Evolutionary conservation across 2,329 filamentous ascomycete genomes (phyloP).

Genomic region (Capronia epimyces): DNA sequence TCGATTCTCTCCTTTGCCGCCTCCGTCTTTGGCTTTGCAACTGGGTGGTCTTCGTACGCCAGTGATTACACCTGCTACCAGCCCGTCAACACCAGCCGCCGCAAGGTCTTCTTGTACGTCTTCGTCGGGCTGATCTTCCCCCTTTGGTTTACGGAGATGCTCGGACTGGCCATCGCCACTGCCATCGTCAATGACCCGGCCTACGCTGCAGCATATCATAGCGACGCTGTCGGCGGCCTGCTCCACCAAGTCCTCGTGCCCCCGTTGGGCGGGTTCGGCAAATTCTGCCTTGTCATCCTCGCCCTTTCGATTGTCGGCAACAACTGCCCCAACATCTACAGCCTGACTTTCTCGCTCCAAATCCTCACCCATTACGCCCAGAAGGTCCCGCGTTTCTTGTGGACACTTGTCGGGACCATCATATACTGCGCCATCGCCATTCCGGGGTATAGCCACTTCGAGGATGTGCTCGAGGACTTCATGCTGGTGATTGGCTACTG

Average conservation of each 20-base stretch:
- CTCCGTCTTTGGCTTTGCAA: conserved; percentile 62
- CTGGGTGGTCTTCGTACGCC: conserved; percentile 69
- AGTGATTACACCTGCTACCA: conserved; percentile 80
- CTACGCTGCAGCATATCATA: conserved; percentile 52
- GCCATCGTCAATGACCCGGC: conserved; percentile 53
- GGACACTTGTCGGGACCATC: conserved; percentile 46
- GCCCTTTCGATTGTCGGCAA: conserved; percentile 64
- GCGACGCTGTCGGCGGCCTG: conserved; percentile 60
- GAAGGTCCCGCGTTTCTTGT: conserved; percentile 41
- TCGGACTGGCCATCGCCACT: conserved; percentile 65
- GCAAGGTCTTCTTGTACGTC: conserved; percentile 63
- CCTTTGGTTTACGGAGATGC: conserved; percentile 67
- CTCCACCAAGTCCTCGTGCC: conserved; percentile 60
- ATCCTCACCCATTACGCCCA: conserved; percentile 54
- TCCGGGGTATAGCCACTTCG: conserved; percentile 62
- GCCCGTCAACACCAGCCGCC: conserved; percentile 54
- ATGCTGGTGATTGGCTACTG: conserved; percentile 54
- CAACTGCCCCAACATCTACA: conserved; percentile 70
- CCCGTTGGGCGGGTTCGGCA: conserved; percentile 61
- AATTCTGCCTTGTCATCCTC: conserved; percentile 65
- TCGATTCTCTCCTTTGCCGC: conserved; percentile 60
- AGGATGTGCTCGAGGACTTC: conserved; percentile 62
- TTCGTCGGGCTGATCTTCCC: conserved; percentile 65
- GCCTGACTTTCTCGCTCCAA: conserved; percentile 61
- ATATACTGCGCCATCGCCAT: conserved; percentile 65